Evolutionary conservation across 2,329 filamentous ascomycete genomes (phyloP), one percentile per base, ranked within the genome.

Genomic region (Metarhizium brunneum): DNA sequence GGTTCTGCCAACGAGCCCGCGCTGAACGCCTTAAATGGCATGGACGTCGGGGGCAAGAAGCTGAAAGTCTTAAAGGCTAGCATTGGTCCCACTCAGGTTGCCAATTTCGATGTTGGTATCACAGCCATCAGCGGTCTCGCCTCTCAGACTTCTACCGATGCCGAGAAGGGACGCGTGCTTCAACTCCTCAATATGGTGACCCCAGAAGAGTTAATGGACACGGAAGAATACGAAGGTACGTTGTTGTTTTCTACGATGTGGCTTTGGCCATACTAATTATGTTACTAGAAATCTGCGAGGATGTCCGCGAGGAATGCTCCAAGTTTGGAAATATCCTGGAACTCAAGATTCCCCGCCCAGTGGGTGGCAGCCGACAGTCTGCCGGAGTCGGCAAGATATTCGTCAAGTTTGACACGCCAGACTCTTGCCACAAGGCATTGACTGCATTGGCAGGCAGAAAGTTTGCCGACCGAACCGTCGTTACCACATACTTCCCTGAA

Each of bases 131-230:
- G 92, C 52, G 91, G 96, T 82, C 88, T 99, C 64, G 94, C 94
- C 42, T 92, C 92, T 56, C 95, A 94, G 20, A 90, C 86, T 3
- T 87, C 88, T 42, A 81, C 81, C 55, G 88, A 92, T 58, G 77
- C 88, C 38, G 91, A 95, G 63, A 84, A 86, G 58, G 88, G 88
- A 61, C 83, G 89, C 55, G 92, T 99, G 16, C 71, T 99, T 58
- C 92, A 96, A 73, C 77, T 99, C 59, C 82, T 99, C 66, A 99
- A 99, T 76, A 99, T 99, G 94, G 92, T 99, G 40, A 99, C 94
- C 0, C 81, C 91, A 0, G 94, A 99, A 64, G 94, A 99, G 72
- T 77, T 99, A 29, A 84, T 96, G 73, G 92, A 97, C 67, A 86
- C 85, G 53, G 92, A 97, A 40, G 94, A 99, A 66, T 97, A 96